Conservation (phyloP, 331 rosid genomes). For the Pyrus hybrid region DNA sequence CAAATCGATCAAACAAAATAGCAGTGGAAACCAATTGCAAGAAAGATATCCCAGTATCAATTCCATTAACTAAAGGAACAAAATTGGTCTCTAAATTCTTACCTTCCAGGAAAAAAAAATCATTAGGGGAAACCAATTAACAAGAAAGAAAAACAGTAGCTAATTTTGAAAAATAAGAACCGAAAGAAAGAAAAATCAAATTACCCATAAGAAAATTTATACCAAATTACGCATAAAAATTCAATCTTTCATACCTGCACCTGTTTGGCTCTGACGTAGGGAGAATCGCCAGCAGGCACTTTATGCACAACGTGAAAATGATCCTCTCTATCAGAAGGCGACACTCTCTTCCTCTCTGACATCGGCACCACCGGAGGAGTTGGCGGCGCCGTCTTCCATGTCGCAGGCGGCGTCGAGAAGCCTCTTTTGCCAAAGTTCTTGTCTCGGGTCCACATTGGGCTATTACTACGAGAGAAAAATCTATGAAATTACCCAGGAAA, state of each 20-base stretch:
- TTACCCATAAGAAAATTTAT: not conserved
- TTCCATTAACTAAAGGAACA: not conserved
- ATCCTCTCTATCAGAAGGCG: constrained; percentile 38
- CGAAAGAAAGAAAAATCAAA: not conserved
- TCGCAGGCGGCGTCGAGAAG: constrained; percentile 49
- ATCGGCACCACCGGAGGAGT: constrained; percentile 29
- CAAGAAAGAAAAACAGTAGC: not conserved
- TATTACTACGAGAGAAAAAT: not conserved
- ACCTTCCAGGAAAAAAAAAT: not conserved
- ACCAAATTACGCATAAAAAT: not conserved
- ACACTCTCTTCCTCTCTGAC: constrained; percentile 50
- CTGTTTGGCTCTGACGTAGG: constrained; percentile 87
- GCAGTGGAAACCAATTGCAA: not conserved
- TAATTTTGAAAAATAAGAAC: not conserved
- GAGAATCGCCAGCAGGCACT: constrained; percentile 92
- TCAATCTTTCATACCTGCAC: constrained; percentile 53
- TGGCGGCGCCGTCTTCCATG: constrained; percentile 27
- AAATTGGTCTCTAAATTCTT: not conserved
- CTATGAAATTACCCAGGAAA: constrained; percentile 1
- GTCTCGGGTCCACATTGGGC: constrained; percentile 29
- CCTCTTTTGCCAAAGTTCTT: constrained; percentile 36
- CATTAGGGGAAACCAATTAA: not conserved
- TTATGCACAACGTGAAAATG: constrained; percentile 66
- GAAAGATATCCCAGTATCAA: not conserved
- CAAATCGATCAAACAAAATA: not conserved